These are phyloP conservation scores for Sonneratia caseolaris DNA, from an alignment of 345 rosid species.

Conservation along the genomic window DNA sequence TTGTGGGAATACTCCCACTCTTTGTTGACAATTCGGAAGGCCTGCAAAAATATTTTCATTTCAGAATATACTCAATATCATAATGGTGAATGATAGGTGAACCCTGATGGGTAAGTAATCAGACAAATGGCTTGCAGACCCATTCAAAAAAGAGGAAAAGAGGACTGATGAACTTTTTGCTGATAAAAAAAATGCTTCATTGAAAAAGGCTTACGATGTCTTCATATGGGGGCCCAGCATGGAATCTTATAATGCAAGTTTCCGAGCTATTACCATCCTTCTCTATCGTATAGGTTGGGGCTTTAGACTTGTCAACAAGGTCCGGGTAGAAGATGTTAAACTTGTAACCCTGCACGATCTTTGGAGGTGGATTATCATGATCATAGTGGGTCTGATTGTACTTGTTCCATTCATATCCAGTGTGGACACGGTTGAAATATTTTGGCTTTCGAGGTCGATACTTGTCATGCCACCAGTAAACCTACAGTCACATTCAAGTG, in stretches of 20 bases:
- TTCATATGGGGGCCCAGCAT: conserved; percentile 94
- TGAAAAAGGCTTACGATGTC: conserved; percentile 54
- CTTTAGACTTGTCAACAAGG: conserved; percentile 77
- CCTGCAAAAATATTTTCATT: conserved; percentile 33
- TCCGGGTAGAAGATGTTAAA: conserved; percentile 95
- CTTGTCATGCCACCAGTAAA: conserved; percentile 99
- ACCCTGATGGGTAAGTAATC: neutral
- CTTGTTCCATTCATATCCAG: conserved; percentile 98
- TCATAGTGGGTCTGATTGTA: conserved; percentile 90
- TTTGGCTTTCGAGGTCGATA: conserved; percentile 92
- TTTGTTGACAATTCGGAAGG: conserved; percentile 79
- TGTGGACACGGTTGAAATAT: conserved; percentile 93
- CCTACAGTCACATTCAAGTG: conserved; percentile 29
- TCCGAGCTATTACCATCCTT: conserved; percentile 70
- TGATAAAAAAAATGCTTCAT: neutral
- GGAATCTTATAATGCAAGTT: conserved; percentile 82
- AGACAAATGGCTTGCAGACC: too few relatives aligned
- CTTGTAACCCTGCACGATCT: conserved; percentile 86
- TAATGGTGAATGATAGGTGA: neutral
- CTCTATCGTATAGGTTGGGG: conserved; percentile 69
- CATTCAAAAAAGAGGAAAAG: too few relatives aligned
- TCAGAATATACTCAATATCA: neutral
- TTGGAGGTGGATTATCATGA: conserved; percentile 96
- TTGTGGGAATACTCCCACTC: conserved; percentile 98
- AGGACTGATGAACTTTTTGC: too few relatives aligned